Evolutionary conservation across 805 yeast genomes (phyloP).

Genomic region (Teunomyces funiuensis): DNA sequence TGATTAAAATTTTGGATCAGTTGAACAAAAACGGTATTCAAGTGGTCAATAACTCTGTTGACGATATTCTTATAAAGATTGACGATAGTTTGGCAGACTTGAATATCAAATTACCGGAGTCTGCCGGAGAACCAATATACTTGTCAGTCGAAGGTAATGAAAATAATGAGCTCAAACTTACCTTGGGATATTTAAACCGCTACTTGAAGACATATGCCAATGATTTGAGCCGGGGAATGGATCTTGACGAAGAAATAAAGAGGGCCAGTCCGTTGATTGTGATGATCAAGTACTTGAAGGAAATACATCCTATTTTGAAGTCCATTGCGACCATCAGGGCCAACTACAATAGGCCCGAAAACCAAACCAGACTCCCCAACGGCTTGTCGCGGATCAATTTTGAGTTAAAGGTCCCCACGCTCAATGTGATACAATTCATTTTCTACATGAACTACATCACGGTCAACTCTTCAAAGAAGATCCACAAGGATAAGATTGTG

Average conservation of each 20-base stretch:
- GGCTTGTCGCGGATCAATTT: constrained; percentile 32
- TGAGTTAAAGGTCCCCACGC: constrained; percentile 30
- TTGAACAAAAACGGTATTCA: constrained; percentile 26
- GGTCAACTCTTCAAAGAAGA: constrained; percentile 29
- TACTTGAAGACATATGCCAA: constrained; percentile 16
- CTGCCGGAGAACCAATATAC: constrained; percentile 5
- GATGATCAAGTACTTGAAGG: constrained; percentile 34
- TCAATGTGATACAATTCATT: constrained; percentile 32
- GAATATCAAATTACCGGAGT: constrained; percentile 15
- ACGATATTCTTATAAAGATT: constrained; percentile 29
- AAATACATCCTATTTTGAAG: constrained; percentile 29
- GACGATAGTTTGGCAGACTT: constrained; percentile 19
- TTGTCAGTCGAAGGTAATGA: constrained; percentile 1
- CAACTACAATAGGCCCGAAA: constrained; percentile 11
- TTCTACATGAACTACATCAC: constrained; percentile 29
- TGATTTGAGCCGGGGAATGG: constrained; percentile 3
- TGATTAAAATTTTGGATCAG: constrained; percentile 36
- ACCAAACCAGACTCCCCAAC: constrained; percentile 22
- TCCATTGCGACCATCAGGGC: constrained; percentile 20
- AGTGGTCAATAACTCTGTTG: constrained; percentile 26
- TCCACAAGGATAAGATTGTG: constrained; percentile 33
- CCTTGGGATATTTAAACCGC: constrained; percentile 25
- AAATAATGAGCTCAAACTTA: constrained; percentile 16
- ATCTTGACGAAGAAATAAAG: background rate
- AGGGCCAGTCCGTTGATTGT: constrained; percentile 7